These are phyloP conservation scores for Spatholobus suberectus DNA, from an alignment of 306 rosid genomes.

Conservation along the genomic window DNA sequence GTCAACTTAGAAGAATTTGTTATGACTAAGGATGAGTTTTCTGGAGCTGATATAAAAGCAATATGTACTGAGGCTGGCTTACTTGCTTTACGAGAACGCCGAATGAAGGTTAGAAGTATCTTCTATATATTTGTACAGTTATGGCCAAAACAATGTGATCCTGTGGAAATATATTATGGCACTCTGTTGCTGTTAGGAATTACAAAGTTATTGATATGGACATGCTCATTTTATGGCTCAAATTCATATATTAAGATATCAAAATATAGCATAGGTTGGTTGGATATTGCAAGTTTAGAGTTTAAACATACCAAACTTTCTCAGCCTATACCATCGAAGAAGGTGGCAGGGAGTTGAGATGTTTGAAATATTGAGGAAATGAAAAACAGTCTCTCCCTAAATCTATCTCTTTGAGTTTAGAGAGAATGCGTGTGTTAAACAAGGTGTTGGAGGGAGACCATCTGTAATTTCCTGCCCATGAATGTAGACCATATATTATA, in stretches of 20 bases:
- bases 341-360: neutral
- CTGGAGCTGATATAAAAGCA: constrained; percentile 98
- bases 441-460: neutral
- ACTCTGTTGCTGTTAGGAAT: constrained; percentile 22
- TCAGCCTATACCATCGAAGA: neutral
- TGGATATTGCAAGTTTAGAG: constrained; percentile 19
- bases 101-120: constrained; percentile 83
- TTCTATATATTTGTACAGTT: constrained; percentile 26
- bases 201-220: neutral
- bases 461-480: neutral
- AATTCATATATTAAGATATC: constrained; percentile 5
- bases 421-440: neutral
- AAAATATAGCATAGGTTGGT: constrained; percentile 22
- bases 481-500: neutral
- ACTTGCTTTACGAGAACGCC: constrained; percentile 93
- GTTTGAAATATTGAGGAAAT: neutral
- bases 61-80: constrained; percentile 99
- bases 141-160: neutral
- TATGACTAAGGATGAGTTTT: constrained; percentile 98
- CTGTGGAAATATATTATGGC: neutral
- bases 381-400: neutral
- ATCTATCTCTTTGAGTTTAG: neutral
- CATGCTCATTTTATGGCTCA: neutral
- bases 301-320: neutral
- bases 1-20: constrained; percentile 98